These are phyloP conservation scores for Fusarium aywerte DNA, from an alignment of 2,329 filamentous ascomycete genomes.

Conservation along the genomic window DNA sequence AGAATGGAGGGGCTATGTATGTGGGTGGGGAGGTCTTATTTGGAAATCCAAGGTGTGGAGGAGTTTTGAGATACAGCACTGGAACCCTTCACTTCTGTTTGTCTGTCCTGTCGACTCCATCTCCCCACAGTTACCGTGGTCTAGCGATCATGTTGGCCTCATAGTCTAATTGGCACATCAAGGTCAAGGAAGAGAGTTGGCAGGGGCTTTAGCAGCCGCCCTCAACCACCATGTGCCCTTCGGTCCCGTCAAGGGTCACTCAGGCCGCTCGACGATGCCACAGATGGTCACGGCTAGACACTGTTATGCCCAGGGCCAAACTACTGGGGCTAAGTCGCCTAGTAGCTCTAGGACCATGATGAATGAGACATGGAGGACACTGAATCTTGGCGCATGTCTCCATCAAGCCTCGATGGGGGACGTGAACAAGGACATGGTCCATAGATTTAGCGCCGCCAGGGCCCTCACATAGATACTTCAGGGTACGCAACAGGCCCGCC, in stretches of 20 bases:
- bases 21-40: slow-evolving; percentile 50
- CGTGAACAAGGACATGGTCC: slow-evolving; percentile 30
- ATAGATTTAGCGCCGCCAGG: slow-evolving; percentile 42
- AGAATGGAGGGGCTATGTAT: slow-evolving; percentile 47
- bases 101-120: slow-evolving; percentile 40
- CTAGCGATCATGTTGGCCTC: slow-evolving; percentile 37
- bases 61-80: slow-evolving; percentile 43
- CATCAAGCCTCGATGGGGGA: slow-evolving; percentile 39
- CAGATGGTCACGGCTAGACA: slow-evolving; percentile 30
- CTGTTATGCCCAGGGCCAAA: slow-evolving; percentile 21
- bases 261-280: slow-evolving; percentile 33
- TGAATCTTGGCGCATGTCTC: slow-evolving; percentile 37
- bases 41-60: slow-evolving; percentile 44
- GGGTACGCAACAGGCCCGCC: slow-evolving; percentile 39
- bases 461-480: slow-evolving; percentile 40
- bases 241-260: slow-evolving; percentile 38
- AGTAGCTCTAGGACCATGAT: slow-evolving; percentile 35
- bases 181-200: slow-evolving; percentile 36
- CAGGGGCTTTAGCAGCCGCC: slow-evolving; percentile 28
- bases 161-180: slow-evolving; percentile 36
- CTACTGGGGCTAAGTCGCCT: slow-evolving; percentile 30
- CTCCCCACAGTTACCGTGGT: slow-evolving; percentile 44
- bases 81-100: slow-evolving; percentile 24
- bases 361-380: slow-evolving; percentile 37
- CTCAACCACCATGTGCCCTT: slow-evolving; percentile 39